Base-by-base conservation (phyloP, 208 protist genomes). In the Leishmania arabica region DNA sequence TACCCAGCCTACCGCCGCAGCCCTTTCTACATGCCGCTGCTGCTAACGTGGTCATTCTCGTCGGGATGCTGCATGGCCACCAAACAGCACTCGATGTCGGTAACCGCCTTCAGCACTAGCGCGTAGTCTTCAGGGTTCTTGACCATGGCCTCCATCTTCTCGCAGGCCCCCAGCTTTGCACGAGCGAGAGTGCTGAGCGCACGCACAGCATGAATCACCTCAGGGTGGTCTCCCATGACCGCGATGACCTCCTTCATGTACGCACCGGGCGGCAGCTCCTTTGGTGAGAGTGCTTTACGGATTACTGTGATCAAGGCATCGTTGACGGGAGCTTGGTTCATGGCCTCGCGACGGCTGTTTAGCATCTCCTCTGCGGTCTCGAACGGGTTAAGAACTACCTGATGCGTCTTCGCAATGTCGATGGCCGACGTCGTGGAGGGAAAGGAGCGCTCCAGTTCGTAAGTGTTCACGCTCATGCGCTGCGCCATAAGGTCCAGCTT, bases 241-340 rank as follows among this genome's bases (percentile, higher is more conserved):
- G 83, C 73, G 40, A 98, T 94, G 8, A 93, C 93, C 70, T 93
- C 91, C 86, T 97, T 98, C 83, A 95, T 89, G 83, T 96, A 98
- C 47, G 77, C 84, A 27, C 95, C 95, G 47, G 95, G 91, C 37
- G 87, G 92, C 60, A 94, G 82, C 1, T 88, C 92, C 65, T 87
- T 86, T 45, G 88, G 86, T n/a, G 90, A 94, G n/a, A 98, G 84
- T 11, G 91, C 90, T 53, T 88, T 72, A 17, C 84, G 83, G 84
- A 98, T 68, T 8, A 87, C 80, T 0, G 65, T 75, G 56, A 98
- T 92, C 62, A 96, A 89, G 27, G 66, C 53, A 9, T 91, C 86
- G 78, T 95, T 90, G 62, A 90, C 90, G 8, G 75, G 64, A 0
- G 89, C 87, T 54, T 88, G 75, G 68, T 86, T 85, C 47, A 97